A percentile compares a stretch with the other conserved stretches of the same genome.
Evolutionary conservation across 768 basidiomycete species (phyloP).

Genomic region (Chalciporus pseudorubinellus): DNA sequence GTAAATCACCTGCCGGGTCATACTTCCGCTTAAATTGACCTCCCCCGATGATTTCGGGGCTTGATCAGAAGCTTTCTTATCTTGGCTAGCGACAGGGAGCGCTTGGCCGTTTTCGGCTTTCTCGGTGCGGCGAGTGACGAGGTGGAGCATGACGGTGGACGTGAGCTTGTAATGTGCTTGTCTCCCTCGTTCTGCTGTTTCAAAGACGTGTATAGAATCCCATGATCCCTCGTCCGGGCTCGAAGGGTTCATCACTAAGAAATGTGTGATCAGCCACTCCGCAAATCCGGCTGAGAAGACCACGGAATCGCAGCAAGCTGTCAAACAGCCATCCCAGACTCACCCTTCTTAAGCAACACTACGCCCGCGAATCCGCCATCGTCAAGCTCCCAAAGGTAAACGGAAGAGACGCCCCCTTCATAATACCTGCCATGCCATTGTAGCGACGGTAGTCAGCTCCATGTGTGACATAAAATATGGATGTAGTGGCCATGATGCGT

Average conservation of each 20-base stretch:
- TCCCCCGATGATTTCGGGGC: conserved; percentile 66
- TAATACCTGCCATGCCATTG: conserved; percentile 64
- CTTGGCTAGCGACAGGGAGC: conserved; percentile 18
- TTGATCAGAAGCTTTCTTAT: conserved; percentile 41
- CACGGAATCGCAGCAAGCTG: not conserved
- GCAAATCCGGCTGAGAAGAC: conserved; percentile 1
- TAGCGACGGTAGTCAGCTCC: conserved; percentile 1
- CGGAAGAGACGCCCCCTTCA: conserved; percentile 96
- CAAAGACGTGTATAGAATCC: conserved; percentile 99
- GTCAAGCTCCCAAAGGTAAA: conserved; percentile 97
- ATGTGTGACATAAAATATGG: not conserved
- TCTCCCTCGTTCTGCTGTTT: conserved; percentile 86
- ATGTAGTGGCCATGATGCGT: conserved; percentile 21
- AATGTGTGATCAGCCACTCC: conserved; percentile 2
- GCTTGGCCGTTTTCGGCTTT: conserved; percentile 24
- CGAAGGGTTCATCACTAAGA: conserved; percentile 59
- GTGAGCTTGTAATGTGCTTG: conserved; percentile 97
- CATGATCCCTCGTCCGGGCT: conserved; percentile 73
- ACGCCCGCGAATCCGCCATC: conserved; percentile 97
- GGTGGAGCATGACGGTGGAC: conserved; percentile 94
- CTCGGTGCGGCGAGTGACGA: conserved; percentile 55
- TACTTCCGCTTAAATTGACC: conserved; percentile 87
- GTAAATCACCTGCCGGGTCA: conserved; percentile 87
- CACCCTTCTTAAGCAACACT: conserved; percentile 93
- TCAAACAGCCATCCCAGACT: conserved; percentile 15